phyloP scores from a whole-genome alignment of 2,329 filamentous ascomycete species.

The Mariannaea elegans region DNA sequence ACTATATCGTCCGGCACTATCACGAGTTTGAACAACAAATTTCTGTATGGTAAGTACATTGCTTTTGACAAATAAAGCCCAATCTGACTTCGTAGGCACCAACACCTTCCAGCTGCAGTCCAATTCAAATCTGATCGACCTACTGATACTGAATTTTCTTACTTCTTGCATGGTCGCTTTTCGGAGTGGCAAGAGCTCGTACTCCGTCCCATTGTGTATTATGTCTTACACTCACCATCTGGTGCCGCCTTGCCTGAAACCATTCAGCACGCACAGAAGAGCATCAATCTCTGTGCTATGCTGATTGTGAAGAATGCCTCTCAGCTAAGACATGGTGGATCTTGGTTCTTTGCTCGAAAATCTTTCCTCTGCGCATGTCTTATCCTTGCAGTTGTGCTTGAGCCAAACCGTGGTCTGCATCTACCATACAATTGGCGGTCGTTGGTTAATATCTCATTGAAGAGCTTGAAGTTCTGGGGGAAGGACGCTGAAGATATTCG shows the following conservation, averaged over 20 bases:
- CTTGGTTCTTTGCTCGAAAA: slow-evolving; percentile 18
- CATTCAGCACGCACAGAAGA: slow-evolving; percentile 13
- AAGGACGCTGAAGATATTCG: slow-evolving; percentile 4
- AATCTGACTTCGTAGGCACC: background rate
- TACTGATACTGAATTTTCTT: slow-evolving; percentile 16
- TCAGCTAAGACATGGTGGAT: slow-evolving; percentile 18
- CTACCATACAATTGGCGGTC: slow-evolving; percentile 8
- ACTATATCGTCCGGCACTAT: slow-evolving; percentile 13
- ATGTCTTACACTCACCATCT: slow-evolving; percentile 9
- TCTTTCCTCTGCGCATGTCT: slow-evolving; percentile 12
- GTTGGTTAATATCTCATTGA: background rate
- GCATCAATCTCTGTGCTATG: slow-evolving; percentile 10
- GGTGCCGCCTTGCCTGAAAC: background rate
- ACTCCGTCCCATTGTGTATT: slow-evolving; percentile 21
- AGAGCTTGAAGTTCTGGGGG: slow-evolving; percentile 6
- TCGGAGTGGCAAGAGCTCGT: slow-evolving; percentile 22
- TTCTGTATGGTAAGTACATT: slow-evolving; percentile 7
- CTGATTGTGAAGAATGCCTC: background rate
- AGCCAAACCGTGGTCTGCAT: background rate
- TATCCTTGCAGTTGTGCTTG: slow-evolving; percentile 9
- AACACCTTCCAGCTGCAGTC: slow-evolving; percentile 14
- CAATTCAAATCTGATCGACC: slow-evolving; percentile 12
- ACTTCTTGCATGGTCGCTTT: slow-evolving; percentile 16
- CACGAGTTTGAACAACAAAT: slow-evolving; percentile 23
- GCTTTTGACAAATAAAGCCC: background rate